Percentiles rank a stretch among this genome's conserved stretches.
These are phyloP conservation scores for Pseudohyphozyma bogoriensis DNA, from an alignment of 768 basidiomycete species.

Conservation along the genomic window DNA sequence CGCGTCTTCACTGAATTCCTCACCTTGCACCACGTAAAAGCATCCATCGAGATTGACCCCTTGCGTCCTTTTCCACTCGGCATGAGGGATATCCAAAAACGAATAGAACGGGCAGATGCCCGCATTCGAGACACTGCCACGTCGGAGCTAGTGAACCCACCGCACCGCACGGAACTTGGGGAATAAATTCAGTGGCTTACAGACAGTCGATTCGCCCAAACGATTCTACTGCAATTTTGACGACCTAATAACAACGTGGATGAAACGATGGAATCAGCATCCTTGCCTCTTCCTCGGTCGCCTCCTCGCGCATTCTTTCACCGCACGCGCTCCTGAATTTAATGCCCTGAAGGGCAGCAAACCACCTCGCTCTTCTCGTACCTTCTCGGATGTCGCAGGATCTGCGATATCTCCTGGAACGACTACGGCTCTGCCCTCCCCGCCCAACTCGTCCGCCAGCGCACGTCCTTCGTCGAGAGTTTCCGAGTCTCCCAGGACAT, in stretches of 20 bases:
- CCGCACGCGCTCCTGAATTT: too few species aligned
- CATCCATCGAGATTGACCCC: conserved; percentile 66
- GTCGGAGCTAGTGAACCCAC: too few species aligned
- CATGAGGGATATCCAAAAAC: conserved; percentile 58
- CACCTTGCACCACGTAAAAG: conserved; percentile 44
- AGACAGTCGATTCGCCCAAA: conserved; percentile 57
- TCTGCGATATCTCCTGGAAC: conserved; percentile 55
- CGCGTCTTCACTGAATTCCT: not conserved
- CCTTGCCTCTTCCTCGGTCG: too few species aligned
- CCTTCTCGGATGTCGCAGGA: not conserved
- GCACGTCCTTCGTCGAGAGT: conserved; percentile 47
- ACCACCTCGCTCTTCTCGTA: too few species aligned
- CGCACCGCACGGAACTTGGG: too few species aligned
- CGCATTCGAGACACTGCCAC: conserved; percentile 50
- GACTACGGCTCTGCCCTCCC: conserved; percentile 41
- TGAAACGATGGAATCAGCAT: too few species aligned
- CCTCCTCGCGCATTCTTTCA: too few species aligned
- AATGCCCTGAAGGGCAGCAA: too few species aligned
- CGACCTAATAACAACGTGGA: too few species aligned
- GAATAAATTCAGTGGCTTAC: too few species aligned
- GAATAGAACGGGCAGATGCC: conserved; percentile 70
- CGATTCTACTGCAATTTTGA: conserved; percentile 47
- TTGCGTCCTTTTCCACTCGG: conserved; percentile 56
- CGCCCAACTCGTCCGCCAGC: conserved; percentile 46
- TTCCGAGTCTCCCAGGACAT: conserved; percentile 55